Evolutionary conservation across 768 basidiomycete genomes (phyloP).

Genomic region (Boletellus sp.): DNA sequence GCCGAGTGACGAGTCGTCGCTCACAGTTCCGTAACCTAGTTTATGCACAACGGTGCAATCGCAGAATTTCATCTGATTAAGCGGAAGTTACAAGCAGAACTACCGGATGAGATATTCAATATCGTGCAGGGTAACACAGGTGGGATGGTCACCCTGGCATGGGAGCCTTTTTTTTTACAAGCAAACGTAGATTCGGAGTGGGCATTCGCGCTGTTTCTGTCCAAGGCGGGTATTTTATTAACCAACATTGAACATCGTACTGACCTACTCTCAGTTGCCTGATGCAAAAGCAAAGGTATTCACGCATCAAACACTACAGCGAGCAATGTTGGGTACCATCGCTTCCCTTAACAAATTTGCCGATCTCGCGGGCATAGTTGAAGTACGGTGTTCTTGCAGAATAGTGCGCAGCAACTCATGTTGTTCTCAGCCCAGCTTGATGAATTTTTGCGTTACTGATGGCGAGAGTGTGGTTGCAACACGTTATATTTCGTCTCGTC

Average conservation of each 20-base stretch:
- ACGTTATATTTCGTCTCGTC: constrained; percentile 88
- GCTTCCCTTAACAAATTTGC: constrained; percentile 70
- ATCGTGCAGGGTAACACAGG: constrained; percentile 92
- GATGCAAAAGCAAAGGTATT: constrained; percentile 76
- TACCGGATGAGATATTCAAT: constrained; percentile 83
- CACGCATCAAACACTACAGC: constrained; percentile 63
- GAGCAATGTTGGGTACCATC: constrained; percentile 90
- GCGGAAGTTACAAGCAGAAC: constrained; percentile 66
- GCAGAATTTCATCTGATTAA: constrained; percentile 80
- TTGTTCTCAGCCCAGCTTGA: constrained; percentile 63
- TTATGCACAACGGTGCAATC: constrained; percentile 97
- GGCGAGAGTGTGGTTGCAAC: constrained; percentile 92
- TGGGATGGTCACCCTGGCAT: constrained; percentile 25
- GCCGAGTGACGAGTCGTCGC: background rate
- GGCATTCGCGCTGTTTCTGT: constrained; percentile 90
- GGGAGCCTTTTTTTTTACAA: background rate
- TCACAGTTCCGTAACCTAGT: constrained; percentile 42
- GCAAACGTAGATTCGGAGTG: constrained; percentile 80
- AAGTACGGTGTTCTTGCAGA: constrained; percentile 42
- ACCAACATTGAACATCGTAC: background rate
- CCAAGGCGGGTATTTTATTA: constrained; percentile 48
- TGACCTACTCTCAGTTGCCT: constrained; percentile 53
- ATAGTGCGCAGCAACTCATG: constrained; percentile 1
- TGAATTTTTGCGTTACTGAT: constrained; percentile 97
- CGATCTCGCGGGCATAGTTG: constrained; percentile 66